These are phyloP conservation scores for Stentor coeruleus DNA, from an alignment of 73 alveolate species.

Conservation along the genomic window DNA sequence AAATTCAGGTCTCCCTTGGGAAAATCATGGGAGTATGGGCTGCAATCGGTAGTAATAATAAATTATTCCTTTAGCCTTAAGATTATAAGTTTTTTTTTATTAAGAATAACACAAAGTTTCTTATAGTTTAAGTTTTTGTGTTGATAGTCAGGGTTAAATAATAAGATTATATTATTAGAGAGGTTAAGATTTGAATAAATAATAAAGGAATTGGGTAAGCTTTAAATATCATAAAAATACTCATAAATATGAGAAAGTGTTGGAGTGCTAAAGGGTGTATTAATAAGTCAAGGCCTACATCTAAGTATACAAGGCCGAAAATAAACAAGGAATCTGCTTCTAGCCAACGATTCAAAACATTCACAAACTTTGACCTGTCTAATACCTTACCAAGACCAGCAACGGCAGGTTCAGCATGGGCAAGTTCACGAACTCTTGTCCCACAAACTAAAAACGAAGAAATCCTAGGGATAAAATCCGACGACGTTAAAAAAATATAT, in stretches of 20 bases:
- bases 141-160: no score
- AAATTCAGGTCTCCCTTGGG: slow-evolving; percentile 31
- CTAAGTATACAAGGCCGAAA: neutral
- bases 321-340: neutral
- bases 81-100: no score
- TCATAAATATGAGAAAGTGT: neutral
- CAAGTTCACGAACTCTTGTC: neutral
- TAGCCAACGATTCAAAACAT: neutral
- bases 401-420: neutral
- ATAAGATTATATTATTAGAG: no score
- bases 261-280: neutral
- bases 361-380: neutral
- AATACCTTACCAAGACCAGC: neutral
- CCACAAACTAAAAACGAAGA: neutral
- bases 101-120: no score
- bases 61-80: no score
- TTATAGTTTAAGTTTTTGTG: no score
- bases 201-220: no score
- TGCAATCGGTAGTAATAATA: no score
- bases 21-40: neutral
- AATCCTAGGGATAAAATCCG: neutral
- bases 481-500: slow-evolving; percentile 4
- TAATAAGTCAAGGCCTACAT: neutral
- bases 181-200: no score
- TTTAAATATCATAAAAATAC: no score